Evolutionary conservation across 78 protist species (phyloP), one percentile per base, ranked within the genome.

Genomic region (Protostelium mycophagum): DNA sequence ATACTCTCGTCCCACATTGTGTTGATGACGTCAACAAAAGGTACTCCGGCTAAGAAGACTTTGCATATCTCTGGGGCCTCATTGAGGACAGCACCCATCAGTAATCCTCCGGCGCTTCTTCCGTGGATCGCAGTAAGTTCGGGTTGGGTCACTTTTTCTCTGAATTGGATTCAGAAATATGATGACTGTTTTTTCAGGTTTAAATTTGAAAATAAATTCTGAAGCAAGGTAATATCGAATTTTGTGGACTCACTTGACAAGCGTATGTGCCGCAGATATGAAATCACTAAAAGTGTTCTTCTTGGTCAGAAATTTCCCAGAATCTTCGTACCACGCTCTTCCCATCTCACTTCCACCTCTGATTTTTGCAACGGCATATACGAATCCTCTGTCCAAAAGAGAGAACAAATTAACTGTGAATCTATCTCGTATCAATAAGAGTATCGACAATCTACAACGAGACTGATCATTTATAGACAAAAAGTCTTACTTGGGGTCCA

Each of bases 261-360:
- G 37, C 35, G 5, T 25, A 35, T 16, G 63, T 25, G 34, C 86
- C n/a, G 37, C 86, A 5, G 36, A 36, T 25, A 85, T 85, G 16
- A 87, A 93, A 37, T 93, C 95, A 0, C 31, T 36, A 35, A 93
- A 87, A 0, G 93, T 84, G 29, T 93, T 93, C 38, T 86, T 90
- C 28, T 93, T 93, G 0, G 63, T 83, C 31, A 83, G 1, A n/a
- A 35, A 37, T 51, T 51, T 51, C 73, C 73, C 73, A 51, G 73
- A 51, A 51, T 51, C 16, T 51, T 51, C 90, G 83, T 88, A 86
- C 95, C 95, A 92, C 28, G 28, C 34, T 39, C 91, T 34, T 1
- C 91, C 95, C 28, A 93, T 31, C 38, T 93, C 95, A 38, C 92
- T 85, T 1, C 95, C 95, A 88, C 95, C 95, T 85, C 95, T 90